Evolutionary conservation across 2,329 filamentous ascomycete genomes (phyloP), one percentile per base, ranked within the genome.

Genomic region (Colletotrichum australisinense): DNA sequence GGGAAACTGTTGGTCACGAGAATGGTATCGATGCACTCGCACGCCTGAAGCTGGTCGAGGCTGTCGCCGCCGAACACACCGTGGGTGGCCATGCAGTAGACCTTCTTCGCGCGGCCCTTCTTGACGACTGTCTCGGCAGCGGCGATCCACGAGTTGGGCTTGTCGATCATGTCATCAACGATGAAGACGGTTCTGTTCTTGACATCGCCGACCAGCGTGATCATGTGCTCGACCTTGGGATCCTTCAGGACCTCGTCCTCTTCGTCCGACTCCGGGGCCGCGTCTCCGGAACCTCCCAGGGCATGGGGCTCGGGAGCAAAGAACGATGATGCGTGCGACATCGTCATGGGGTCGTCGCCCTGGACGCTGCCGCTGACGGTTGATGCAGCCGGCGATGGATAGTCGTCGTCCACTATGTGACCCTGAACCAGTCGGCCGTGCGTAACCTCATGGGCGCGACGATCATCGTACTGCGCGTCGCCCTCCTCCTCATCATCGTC

Each of bases 121-220:
- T 98, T 98, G 66, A 98, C 94, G 2, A 98, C 96, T 1, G 95
- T 97, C 86, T 99, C 97, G 14, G 97, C 97, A 7, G 97, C 97
- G 6, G 96, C 96, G 77, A 99, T 97, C 97, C 97, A 99, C 7
- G 95, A 98, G 16, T 93, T 94, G 11, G 95, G 92, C 85, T 98
- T 98, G 85, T 99, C 97, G 79, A 99, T 98, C 94, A 99, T 98
- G 82, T 99, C 97, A 81, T 99, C 97, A 63, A 99, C 94, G 74
- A 99, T 95, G 81, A 99, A 93, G 67, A 98, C 97, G 0, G 94
- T 93, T 72, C 94, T 91, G 80, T 94, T 92, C 80, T 92, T 93
- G 73, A 99, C 97, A 78, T 98, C 94, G 74, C 97, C 97, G 16
- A 99, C 97, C n/a, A 99, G 88, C 0, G 97, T 99, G 78, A 99